Evolutionary conservation across 352 stramenopile species (phyloP), one percentile per base, ranked within the genome.

Genomic region (Pythium coloratum): DNA sequence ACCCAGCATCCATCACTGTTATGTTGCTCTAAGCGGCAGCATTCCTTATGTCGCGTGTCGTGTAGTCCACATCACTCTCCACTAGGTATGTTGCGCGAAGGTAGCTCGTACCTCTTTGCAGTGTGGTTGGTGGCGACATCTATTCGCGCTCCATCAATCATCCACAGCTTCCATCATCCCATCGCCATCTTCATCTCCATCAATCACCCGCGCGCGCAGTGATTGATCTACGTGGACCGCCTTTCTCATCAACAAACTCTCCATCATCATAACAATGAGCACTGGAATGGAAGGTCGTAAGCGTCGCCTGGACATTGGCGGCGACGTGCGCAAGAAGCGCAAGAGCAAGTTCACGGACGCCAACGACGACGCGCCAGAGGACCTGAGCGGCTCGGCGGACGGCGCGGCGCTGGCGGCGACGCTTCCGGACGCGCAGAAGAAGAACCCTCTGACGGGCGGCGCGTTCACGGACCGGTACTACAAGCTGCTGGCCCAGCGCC

Each of bases 401-500:
- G 40, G 50, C 40, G 32, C 26, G 26, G 36, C 12, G 46, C 57
- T 26, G 46, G 46, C 44, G 57, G 30, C 62, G 12, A 16, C 44
- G 42, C 44, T 30, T 13, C 28, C 53, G n/a, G 53, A 34, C 49
- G 44, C 28, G 28, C 28, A 40, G 32, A 56, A 56, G 24, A 47
- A 88, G n/a, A 99, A 99, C 77, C 95, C 96, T 10, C 90, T 98
- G 65, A 99, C 93, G 5, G 81, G 82, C 26, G 53, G 62, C 20
- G 73, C 86, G 3, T 99, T 97, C 80, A 97, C 92, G 9, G 61
- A 80, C 4, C 86, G 86, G 24, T 99, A 99, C 75, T 80, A 92
- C 51, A 86, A 93, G 56, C 89, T 99, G 62, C 77, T 99, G 54
- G 86, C 87, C 55, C 84, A 89, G 32, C 83, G 98, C 34, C 98